phyloP scores from a whole-genome alignment of 495 filamentous ascomycete species.

The Penicillium goetzii region DNA sequence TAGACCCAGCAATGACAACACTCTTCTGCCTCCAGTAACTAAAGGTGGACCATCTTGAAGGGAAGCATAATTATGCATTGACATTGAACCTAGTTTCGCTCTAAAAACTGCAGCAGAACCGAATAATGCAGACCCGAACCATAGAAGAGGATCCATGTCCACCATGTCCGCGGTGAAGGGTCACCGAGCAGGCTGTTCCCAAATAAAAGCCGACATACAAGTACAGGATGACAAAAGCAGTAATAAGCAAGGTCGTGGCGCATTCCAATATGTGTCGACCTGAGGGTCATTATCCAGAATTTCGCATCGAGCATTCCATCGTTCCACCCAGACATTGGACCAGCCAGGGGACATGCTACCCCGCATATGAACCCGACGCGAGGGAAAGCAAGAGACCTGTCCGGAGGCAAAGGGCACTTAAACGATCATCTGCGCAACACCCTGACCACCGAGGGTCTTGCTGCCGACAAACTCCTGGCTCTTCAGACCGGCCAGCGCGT shows the following conservation, averaged over 20 bases:
- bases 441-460: slow-evolving; percentile 94
- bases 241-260: slow-evolving; percentile 30
- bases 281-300: slow-evolving; percentile 16
- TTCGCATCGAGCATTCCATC: slow-evolving; percentile 34
- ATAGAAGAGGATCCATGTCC: slow-evolving; percentile 18
- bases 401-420: slow-evolving; percentile 38
- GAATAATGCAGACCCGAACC: slow-evolving; percentile 9
- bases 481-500: slow-evolving; percentile 81
- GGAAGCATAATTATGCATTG: neutral
- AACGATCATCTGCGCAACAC: slow-evolving; percentile 98
- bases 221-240: slow-evolving; percentile 29
- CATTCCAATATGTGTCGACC: slow-evolving; percentile 32
- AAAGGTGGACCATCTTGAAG: neutral
- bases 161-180: slow-evolving; percentile 20
- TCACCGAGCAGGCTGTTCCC: slow-evolving; percentile 15
- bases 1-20: neutral
- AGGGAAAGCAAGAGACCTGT: slow-evolving; percentile 13
- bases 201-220: slow-evolving; percentile 30
- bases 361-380: neutral
- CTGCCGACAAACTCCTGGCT: slow-evolving; percentile 93
- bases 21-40: neutral
- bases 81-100: neutral
- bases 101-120: slow-evolving; percentile 1
- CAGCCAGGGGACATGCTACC: slow-evolving; percentile 9
- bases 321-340: slow-evolving; percentile 15